phyloP scores from a whole-genome alignment of 192 early-diverging fungal species.

The Coemansia sp. region DNA sequence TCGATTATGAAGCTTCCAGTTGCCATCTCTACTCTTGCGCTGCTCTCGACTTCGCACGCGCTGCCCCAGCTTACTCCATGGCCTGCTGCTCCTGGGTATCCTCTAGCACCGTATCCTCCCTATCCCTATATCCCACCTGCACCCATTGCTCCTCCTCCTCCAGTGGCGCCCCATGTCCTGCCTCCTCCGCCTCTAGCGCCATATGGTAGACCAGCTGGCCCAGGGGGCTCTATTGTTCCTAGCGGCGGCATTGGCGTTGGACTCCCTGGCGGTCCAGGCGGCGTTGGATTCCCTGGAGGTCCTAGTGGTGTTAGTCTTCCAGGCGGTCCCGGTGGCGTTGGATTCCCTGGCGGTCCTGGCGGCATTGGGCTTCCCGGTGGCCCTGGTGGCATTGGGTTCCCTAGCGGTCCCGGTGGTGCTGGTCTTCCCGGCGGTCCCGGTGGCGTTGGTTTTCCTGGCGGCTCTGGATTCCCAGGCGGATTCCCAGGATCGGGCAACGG shows the following conservation, averaged over 20 bases:
- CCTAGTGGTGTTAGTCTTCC: slow-evolving; percentile 9
- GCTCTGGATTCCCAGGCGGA: too few relatives aligned
- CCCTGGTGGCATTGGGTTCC: slow-evolving; percentile 1
- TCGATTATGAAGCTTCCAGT: slow-evolving; percentile 35
- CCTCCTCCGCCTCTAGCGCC: slow-evolving; percentile 2
- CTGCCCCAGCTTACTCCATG: slow-evolving; percentile 19
- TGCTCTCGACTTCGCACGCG: slow-evolving; percentile 16
- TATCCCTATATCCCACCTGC: slow-evolving; percentile 1
- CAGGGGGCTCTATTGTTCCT: neutral
- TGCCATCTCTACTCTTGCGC: slow-evolving; percentile 38
- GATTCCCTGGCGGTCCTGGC: slow-evolving; percentile 19
- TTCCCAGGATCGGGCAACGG: too few relatives aligned
- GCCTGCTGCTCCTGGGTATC: slow-evolving; percentile 31
- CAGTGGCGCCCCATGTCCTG: slow-evolving; percentile 15
- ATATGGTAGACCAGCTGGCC: slow-evolving; percentile 7
- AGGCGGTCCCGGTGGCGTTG: slow-evolving; percentile 11
- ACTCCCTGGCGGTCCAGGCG: slow-evolving; percentile 7
- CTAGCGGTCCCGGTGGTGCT: neutral
- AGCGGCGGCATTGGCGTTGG: slow-evolving; percentile 10
- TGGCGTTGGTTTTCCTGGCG: slow-evolving; percentile 14
- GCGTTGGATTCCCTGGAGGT: slow-evolving; percentile 17
- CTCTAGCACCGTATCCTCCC: slow-evolving; percentile 16
- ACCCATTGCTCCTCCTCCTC: slow-evolving; percentile 8
- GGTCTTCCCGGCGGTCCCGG: too few relatives aligned
- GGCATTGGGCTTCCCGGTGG: slow-evolving; percentile 5